Evolutionary conservation across 2,329 filamentous ascomycete species (phyloP).

Genomic region (Ilyonectria sp.): DNA sequence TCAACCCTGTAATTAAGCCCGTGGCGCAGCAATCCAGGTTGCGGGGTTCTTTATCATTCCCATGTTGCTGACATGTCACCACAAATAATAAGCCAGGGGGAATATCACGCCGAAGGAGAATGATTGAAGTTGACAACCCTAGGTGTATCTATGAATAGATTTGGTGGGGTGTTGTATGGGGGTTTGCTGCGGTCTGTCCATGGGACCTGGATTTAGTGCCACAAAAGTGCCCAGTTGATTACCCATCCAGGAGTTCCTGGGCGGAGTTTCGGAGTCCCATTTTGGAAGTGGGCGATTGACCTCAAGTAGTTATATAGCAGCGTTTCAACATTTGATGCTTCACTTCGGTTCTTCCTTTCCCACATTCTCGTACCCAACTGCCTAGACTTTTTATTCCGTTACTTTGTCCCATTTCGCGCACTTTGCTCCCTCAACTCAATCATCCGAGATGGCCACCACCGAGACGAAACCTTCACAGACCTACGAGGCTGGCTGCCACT

Average conservation of each 20-base stretch:
- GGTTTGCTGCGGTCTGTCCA: neutral
- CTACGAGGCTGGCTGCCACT: slow-evolving; percentile 68
- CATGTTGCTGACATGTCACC: neutral
- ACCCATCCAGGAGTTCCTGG: neutral
- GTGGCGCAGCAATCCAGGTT: slow-evolving; percentile 2
- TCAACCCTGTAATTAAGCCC: too few species aligned
- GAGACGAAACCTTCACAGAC: slow-evolving; percentile 50
- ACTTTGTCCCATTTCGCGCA: neutral
- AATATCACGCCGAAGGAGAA: neutral
- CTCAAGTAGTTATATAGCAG: neutral
- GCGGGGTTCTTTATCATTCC: neutral
- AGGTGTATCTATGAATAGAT: slow-evolving; percentile 19
- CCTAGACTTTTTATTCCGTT: neutral
- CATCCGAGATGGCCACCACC: slow-evolving; percentile 31
- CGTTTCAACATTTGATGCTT: neutral
- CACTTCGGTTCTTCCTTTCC: neutral
- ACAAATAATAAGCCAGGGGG: neutral
- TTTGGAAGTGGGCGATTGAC: neutral
- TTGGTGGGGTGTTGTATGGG: neutral
- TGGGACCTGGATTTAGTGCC: neutral
- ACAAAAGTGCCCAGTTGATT: slow-evolving; percentile 20
- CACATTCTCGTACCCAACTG: neutral
- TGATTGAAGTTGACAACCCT: neutral
- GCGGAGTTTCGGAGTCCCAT: slow-evolving; percentile 21
- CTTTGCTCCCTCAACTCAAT: neutral